Base-by-base conservation (phyloP, 1,284 basidiomycete genomes). In the Lignosus rhinocerotis region DNA sequence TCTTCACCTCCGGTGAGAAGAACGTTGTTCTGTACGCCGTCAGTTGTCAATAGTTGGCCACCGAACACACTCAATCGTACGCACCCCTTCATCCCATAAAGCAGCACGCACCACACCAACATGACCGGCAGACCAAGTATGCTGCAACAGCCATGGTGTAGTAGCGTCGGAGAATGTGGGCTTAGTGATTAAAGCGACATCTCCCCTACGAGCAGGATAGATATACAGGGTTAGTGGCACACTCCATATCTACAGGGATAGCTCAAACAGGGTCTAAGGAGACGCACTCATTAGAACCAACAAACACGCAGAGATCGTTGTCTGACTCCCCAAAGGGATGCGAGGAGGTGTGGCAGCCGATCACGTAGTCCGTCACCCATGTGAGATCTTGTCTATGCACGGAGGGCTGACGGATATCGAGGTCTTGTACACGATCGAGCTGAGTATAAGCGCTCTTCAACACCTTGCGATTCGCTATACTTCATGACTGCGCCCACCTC, bases 331-430 rank as follows among this genome's bases (percentile, higher is more conserved):
- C 65, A 12, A 67, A 60, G 33, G 69, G 59, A 39, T 41, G 53
- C 10, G 58, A 48, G 34, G 58, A 57, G 47, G 69, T 72, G 60
- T 76, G 73, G 51, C 71, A 72, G 5, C 74, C 74, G 56, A 77
- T 70, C 46, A 76, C 61, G 59, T 77, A 77, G 64, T 77, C 74
- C 7, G 75, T 76, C n/a, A 75, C 70, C 75, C 75, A 77, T 17
- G 72, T 74, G 16, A 70, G 55, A 36, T 70, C 67, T 50, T 70
- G 70, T 30, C 69, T 67, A 57, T 76, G 75, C 16, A 75, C 61
- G 9, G 74, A 73, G 7, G 74, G 74, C 19, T 68, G 67, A 10
- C 75, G 72, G 51, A 77, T 74, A 58, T 76, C 74, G 10, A 64
- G 56, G 51, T 75, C 67, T 41, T 71, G 68, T 9, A 70, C 46